Percentiles rank a stretch among this genome's conserved stretches.
Evolutionary conservation across 2,329 filamentous ascomycete species (phyloP).

Genomic region (Colletotrichum chlorophyti): DNA sequence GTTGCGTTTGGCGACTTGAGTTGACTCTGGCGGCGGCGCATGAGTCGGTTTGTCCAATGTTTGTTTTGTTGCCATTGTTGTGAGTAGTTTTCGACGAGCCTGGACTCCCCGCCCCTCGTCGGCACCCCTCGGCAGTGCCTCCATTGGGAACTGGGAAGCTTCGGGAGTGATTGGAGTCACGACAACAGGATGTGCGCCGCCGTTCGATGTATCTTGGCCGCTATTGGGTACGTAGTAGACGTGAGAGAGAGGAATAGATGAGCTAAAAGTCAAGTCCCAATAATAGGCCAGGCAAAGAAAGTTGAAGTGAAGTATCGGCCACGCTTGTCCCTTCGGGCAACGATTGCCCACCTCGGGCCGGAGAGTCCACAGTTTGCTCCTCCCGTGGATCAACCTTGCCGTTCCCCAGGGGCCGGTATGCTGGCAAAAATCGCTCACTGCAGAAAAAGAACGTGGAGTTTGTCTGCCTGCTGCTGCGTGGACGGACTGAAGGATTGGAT

Average conservation of each 20-base stretch:
- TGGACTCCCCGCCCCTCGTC: not conserved
- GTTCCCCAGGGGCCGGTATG: not conserved
- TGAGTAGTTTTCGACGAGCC: not conserved
- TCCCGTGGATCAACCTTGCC: not conserved
- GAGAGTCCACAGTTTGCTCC: slow-evolving; percentile 6
- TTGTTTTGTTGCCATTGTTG: not conserved
- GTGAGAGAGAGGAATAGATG: not conserved
- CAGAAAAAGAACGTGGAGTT: not conserved
- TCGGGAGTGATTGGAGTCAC: too few species aligned
- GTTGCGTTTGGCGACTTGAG: not conserved
- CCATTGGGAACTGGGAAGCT: too few species aligned
- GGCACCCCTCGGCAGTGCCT: too few species aligned
- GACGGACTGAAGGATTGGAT: not conserved
- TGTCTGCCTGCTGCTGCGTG: too few species aligned
- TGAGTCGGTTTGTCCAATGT: not conserved
- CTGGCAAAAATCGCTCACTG: slow-evolving; percentile 15
- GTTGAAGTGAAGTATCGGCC: not conserved
- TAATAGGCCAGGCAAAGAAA: slow-evolving; percentile 1
- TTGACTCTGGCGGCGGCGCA: too few species aligned
- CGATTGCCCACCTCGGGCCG: slow-evolving; percentile 11
- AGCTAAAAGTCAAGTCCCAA: not conserved
- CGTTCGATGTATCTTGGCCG: too few species aligned
- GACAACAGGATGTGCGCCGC: too few species aligned
- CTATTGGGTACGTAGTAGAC: too few species aligned
- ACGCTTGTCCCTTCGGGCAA: slow-evolving; percentile 9